A percentile compares a stretch with the other conserved stretches of the same genome.
Conservation (phyloP, 2,329 filamentous ascomycete genomes). For the Dactylella cylindrospora region DNA sequence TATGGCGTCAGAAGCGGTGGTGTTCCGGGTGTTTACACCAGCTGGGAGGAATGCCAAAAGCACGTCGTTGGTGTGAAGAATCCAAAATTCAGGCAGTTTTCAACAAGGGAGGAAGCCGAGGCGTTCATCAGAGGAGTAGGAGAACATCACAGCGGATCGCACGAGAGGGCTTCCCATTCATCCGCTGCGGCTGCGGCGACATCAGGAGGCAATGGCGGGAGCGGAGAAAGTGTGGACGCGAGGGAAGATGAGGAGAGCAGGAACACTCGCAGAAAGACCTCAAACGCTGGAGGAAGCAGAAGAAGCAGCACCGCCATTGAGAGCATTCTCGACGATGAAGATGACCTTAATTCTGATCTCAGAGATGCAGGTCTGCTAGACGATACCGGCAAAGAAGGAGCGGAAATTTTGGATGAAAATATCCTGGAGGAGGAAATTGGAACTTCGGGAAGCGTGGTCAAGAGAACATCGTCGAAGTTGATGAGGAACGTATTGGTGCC, state of each 20-base stretch:
- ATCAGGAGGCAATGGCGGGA: not conserved
- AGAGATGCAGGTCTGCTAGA: slow-evolving; percentile 34
- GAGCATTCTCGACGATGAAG: slow-evolving; percentile 36
- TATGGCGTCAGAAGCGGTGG: slow-evolving; percentile 65
- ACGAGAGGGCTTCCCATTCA: slow-evolving; percentile 46
- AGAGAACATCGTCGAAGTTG: slow-evolving; percentile 41
- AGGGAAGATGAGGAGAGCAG: slow-evolving; percentile 55
- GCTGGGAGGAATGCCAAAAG: slow-evolving; percentile 63
- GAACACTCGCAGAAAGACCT: slow-evolving; percentile 59
- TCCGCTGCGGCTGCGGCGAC: slow-evolving; percentile 47
- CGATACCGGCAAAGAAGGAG: slow-evolving; percentile 34
- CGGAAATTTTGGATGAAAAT: slow-evolving; percentile 43
- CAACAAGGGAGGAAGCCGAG: slow-evolving; percentile 61
- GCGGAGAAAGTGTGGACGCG: slow-evolving; percentile 52
- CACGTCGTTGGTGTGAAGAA: slow-evolving; percentile 67
- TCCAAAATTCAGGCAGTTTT: slow-evolving; percentile 59
- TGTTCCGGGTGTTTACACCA: slow-evolving; percentile 63
- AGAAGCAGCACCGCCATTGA: slow-evolving; percentile 42
- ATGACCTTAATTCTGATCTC: slow-evolving; percentile 33
- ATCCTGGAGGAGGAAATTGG: slow-evolving; percentile 40
- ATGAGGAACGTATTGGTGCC: slow-evolving; percentile 45
- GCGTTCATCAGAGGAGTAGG: slow-evolving; percentile 65
- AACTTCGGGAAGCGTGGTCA: slow-evolving; percentile 42
- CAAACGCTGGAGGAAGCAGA: slow-evolving; percentile 27
- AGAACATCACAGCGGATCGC: slow-evolving; percentile 52